Evolutionary conservation across 345 rosid genomes (phyloP), one percentile per base, ranked within the genome.

Genomic region (Sisymbrium irio): DNA sequence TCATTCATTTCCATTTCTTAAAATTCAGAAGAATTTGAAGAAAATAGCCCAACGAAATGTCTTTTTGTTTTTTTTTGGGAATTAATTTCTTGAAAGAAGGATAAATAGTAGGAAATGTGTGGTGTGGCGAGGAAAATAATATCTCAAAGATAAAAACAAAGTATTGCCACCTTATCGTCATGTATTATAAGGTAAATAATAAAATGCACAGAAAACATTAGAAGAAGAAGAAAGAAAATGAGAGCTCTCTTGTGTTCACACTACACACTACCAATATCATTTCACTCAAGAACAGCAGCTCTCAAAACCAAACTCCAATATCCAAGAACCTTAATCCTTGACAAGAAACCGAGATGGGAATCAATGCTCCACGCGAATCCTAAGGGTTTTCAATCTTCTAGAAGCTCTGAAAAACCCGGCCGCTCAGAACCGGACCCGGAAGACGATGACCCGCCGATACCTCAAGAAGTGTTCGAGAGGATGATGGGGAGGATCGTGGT

Each of bases 401-500:
- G 56, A 45, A 80, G 8, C 32, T 35, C 62, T 40, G 51, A 27
- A 14, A 69, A 73, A 18, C 69, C 42, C 3, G 58, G n/a, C 39
- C 54, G 33, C 30, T 25, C 64, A 42, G 42, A 76, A 37, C 65
- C 49, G 30, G 73, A 58, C 5, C 54, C 69, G 19, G 72, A 75
- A 14, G 84, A 80, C 0, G 89, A 80, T 0, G 89, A 78, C 5
- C 85, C 83, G 9, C 75, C 79, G 0, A 44, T 88, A 65, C 89
- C 93, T 4, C 78, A 79, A 71, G 86, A 69, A 1, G 89, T 86
- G 67, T 74, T 82, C 57, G 75, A 82, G 14, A 79, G 85, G 65
- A 80, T 88, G 42, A 79, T 81, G 51, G 71, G 40, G 19, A 84
- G 90, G 69, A 81, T 88, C 14, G 71, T 84, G 70, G 79, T 78